Percentiles rank a stretch among this genome's conserved stretches.
Conservation (phyloP, 257 asterid genomes). For the Plantago major region DNA sequence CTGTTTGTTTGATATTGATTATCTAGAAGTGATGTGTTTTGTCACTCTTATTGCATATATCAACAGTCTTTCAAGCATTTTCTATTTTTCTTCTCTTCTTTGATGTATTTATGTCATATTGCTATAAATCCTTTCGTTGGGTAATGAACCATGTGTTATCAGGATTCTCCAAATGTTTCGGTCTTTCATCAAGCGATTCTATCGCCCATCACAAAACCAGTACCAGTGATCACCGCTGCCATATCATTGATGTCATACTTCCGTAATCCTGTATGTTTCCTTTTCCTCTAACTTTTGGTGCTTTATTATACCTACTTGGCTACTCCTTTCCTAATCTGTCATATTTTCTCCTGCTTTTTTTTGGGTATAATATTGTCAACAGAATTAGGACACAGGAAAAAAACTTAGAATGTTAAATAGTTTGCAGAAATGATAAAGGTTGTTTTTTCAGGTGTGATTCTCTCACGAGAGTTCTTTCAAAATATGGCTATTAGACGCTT, state of each 20-base stretch:
- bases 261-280: constrained; percentile 52
- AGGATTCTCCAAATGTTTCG: constrained; percentile 46
- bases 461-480: no score
- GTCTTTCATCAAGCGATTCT: constrained; percentile 62
- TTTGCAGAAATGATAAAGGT: no score
- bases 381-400: no score
- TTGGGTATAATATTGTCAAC: not conserved
- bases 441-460: no score
- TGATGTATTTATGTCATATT: constrained; percentile 6
- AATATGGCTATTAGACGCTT: no score
- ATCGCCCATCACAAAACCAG: constrained; percentile 63
- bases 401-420: no score
- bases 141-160: constrained; percentile 29
- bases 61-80: constrained; percentile 3
- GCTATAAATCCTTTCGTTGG: not conserved
- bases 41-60: not conserved
- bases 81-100: not conserved
- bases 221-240: constrained; percentile 69
- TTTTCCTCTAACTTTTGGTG: constrained; percentile 7
- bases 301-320: constrained; percentile 4
- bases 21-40: constrained; percentile 12
- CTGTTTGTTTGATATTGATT: not conserved
- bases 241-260: constrained; percentile 71
- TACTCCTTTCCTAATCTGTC: no score
- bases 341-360: not conserved